A percentile compares a stretch with the other conserved stretches of the same genome.
These are phyloP conservation scores for Cucurbita moschata DNA, from an alignment of 306 rosid species.

Conservation along the genomic window DNA sequence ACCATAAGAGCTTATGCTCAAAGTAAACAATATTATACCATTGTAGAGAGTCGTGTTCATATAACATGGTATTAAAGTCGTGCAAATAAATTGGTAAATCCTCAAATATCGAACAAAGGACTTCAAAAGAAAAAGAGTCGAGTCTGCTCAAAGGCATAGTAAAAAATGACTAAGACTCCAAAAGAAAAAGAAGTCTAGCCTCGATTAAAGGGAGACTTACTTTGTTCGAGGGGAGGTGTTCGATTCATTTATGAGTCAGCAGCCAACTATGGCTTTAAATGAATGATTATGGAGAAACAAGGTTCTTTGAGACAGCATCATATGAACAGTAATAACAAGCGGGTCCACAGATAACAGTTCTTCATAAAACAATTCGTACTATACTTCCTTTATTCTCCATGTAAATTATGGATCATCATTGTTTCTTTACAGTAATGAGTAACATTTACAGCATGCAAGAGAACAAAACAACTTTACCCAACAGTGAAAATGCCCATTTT, in stretches of 20 bases:
- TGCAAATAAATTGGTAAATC: no score
- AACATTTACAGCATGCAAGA: not conserved
- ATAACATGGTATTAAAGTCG: no score
- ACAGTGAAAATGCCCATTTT: not conserved
- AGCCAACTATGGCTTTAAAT: not conserved
- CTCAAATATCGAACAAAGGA: no score
- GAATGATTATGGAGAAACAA: not conserved
- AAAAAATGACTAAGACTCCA: no score
- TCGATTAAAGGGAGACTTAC: no score
- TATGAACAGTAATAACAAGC: not conserved
- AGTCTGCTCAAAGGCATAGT: no score
- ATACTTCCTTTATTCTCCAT: not conserved
- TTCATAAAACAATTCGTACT: not conserved
- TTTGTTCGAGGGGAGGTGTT: no score
- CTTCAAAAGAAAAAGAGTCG: no score
- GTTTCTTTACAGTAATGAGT: constrained; percentile 2
- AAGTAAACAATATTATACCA: no score
- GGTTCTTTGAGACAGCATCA: not conserved
- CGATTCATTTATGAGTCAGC: not conserved
- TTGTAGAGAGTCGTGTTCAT: no score
- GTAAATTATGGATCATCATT: not conserved
- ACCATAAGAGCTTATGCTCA: no score
- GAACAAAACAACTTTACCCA: not conserved
- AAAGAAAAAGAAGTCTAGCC: no score
- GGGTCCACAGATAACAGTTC: not conserved